Evolutionary conservation across 306 rosid genomes (phyloP).

Genomic region (Citrullus mucosospermus): DNA sequence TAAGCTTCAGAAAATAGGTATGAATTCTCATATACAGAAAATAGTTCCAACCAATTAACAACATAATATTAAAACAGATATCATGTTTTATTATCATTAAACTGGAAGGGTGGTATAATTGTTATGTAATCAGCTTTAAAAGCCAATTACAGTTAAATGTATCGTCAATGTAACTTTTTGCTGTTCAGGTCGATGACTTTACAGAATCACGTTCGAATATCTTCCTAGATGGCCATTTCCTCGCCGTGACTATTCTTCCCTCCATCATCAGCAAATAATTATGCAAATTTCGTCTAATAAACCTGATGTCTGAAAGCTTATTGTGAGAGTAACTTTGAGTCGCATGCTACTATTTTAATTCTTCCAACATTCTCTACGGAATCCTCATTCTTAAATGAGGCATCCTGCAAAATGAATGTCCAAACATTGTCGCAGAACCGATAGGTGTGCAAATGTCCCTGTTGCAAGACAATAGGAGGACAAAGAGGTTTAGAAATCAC

Average conservation of each 20-base stretch:
- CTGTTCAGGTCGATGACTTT: neutral
- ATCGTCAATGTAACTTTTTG: neutral
- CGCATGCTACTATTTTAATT: slow-evolving; percentile 93
- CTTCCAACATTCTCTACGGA: slow-evolving; percentile 42
- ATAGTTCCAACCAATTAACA: no score
- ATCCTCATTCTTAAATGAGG: slow-evolving; percentile 56
- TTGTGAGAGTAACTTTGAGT: slow-evolving; percentile 80
- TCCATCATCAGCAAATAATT: neutral
- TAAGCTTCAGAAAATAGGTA: neutral
- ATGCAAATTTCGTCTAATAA: neutral
- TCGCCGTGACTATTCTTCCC: neutral
- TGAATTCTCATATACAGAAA: neutral
- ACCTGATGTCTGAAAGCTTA: slow-evolving; percentile 9
- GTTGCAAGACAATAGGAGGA: slow-evolving; percentile 10
- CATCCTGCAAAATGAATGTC: slow-evolving; percentile 87
- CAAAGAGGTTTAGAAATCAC: neutral
- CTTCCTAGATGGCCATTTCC: neutral
- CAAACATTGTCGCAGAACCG: slow-evolving; percentile 94
- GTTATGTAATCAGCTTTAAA: neutral
- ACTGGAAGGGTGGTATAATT: neutral
- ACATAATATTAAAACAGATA: neutral
- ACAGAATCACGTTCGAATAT: neutral
- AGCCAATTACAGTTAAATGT: neutral
- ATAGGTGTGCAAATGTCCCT: slow-evolving; percentile 98
- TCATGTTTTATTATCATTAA: neutral